Evolutionary conservation across 306 rosid genomes (phyloP).

Genomic region (Sechiopsis laciniata): DNA sequence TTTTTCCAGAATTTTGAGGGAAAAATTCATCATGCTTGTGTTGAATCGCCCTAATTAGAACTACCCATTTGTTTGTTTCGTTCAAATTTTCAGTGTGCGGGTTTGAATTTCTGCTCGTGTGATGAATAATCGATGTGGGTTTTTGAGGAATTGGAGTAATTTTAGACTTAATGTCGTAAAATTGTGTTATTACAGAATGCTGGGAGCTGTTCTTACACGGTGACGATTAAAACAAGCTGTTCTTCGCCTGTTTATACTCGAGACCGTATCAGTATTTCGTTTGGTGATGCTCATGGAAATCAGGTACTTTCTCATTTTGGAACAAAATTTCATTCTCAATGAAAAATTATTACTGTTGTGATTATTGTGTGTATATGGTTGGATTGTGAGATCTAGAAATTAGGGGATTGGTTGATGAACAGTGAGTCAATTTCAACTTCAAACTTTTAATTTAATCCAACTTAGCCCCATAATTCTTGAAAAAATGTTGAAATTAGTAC

Average conservation of each 20-base stretch:
- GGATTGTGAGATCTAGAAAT: not conserved
- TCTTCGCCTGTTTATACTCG: constrained; percentile 60
- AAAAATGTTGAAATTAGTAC: not conserved
- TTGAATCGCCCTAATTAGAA: not conserved
- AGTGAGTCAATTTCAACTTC: not conserved
- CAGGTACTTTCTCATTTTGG: constrained; percentile 42
- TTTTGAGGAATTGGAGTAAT: not conserved
- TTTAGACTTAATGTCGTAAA: not conserved
- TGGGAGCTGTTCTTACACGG: constrained; percentile 53
- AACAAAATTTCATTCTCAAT: not conserved
- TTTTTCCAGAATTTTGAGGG: not conserved
- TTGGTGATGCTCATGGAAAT: constrained; percentile 84
- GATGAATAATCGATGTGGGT: not conserved
- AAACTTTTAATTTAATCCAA: not conserved
- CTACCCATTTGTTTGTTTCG: not conserved
- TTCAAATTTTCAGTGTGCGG: too few species aligned
- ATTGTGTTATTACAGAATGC: constrained; percentile 29
- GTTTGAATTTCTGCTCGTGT: too few species aligned
- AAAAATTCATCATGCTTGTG: not conserved
- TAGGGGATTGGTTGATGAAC: constrained; percentile 4
- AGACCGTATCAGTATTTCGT: constrained; percentile 67
- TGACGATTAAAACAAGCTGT: constrained; percentile 66
- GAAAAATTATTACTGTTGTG: not conserved
- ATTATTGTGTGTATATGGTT: not conserved
- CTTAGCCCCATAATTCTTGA: not conserved